Base-by-base conservation (phyloP, 768 basidiomycete species). In the Harrya chromipes region DNA sequence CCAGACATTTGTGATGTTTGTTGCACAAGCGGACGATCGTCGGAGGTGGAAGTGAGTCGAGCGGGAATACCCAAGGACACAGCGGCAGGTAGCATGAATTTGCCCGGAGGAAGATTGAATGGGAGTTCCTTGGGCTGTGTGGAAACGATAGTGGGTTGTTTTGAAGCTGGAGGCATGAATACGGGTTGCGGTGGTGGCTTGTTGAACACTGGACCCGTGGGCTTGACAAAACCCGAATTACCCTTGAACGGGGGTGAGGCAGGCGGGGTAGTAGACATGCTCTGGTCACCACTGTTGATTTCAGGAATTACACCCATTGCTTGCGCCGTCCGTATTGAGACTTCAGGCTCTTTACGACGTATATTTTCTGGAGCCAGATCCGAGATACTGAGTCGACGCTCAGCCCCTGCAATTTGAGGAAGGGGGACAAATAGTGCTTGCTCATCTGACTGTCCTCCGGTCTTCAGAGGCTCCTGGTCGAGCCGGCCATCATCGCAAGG, bases 191-290 rank as follows among this genome's bases (percentile, higher is more conserved):
- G 59, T 24, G 68, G 65, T 12, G 72, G 77, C 58, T 82, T 85
- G 57, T 79, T 81, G 70, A 87, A 86, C 5, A 85, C 81, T 3
- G 78, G 77, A 13, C 67, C 74, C 14, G 70, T 52, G 11, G 72
- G 72, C 26, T 68, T 59, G 33, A 67, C 59, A 55, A 72, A 68
- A 43, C 59, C 33, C 16, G 50, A 38, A 33, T 20, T 53, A 9
- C 56, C 47, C 35, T 59, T 60, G 12, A 63, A 59, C 16, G 78
- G 74, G 3, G 83, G 82, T 8, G 84, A 83, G 48, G 78, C 65
- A 8, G 80, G 76, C 27, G 82, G 82, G 14, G 82, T 84, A 10
- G 79, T 82, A 4, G 81, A 76, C 7, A 70, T 65, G 48, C 77
- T 80, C 46, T 73, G 65, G 26, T 70, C 50, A 14, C 17, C 47